Evolutionary conservation across 148 eudicot species (phyloP).

Genomic region (Dysphania ambrosioides): DNA sequence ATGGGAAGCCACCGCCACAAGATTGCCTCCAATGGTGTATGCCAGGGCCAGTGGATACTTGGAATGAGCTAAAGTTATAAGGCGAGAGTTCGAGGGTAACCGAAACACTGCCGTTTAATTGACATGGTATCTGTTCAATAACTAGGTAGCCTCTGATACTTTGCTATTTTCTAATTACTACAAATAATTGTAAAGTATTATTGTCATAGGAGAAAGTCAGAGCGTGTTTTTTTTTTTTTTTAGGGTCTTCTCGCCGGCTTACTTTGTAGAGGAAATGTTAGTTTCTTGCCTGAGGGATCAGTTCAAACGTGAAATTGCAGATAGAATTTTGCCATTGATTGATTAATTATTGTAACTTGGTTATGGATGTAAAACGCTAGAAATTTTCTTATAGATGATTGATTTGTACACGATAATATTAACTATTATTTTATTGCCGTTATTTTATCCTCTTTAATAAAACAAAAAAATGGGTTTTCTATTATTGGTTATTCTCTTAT

Average conservation of each 20-base stretch:
- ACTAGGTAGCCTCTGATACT: constrained; percentile 21
- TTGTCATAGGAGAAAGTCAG: constrained; percentile 12
- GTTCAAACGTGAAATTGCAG: constrained; percentile 3
- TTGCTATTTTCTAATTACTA: neutral
- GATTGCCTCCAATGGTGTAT: constrained; percentile 99
- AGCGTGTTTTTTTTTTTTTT: neutral
- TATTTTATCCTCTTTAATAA: no score
- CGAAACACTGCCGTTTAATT: constrained; percentile 13
- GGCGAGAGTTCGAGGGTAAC: constrained; percentile 44
- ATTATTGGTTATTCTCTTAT: neutral
- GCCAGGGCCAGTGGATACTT: constrained; percentile 95
- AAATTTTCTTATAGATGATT: constrained; percentile 16
- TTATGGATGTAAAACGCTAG: neutral
- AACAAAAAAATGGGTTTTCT: no score
- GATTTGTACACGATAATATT: neutral
- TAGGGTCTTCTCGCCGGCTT: neutral
- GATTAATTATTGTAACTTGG: neutral
- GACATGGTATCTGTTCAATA: neutral
- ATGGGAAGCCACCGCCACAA: constrained; percentile 92
- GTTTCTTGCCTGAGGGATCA: constrained; percentile 4
- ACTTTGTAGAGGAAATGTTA: constrained; percentile 16
- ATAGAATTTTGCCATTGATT: constrained; percentile 3
- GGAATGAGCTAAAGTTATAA: constrained; percentile 90
- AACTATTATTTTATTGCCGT: neutral
- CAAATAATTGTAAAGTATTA: constrained; percentile 13